Base-by-base conservation (phyloP, 768 basidiomycete species). In the Mycena leptocephala region DNA sequence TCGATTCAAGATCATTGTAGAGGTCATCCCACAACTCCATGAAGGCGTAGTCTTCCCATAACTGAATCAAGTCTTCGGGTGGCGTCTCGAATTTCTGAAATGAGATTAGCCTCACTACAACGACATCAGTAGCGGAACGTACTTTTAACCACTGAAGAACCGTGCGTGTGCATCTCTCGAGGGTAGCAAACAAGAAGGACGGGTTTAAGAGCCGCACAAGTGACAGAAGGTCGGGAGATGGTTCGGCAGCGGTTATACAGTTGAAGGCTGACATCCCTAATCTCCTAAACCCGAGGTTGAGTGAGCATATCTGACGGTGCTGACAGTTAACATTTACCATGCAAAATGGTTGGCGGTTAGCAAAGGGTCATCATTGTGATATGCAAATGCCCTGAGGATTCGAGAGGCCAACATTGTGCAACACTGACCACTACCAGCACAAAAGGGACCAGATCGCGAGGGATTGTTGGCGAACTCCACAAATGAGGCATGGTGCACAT, bases 11-110 rank as follows among this genome's bases (percentile, higher is more conserved):
- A 41, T 16, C 10, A 10, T 10, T 22, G 56, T 56, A 70, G 32
- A 30, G 22, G 0, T 32, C 26, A 28, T 41, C 32, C 18, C 68
- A 70, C 16, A 58, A 46, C 28, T 1, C 3, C 55, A 70, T 70
- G 68, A 70, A 70, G 16, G 28, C 3, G 16, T 70, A 59, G 28
- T 70, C 68, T 41, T 58, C 55, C 66, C 66, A 67, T 1, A 53
- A 51, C 1, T 39, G 33, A 55, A 67, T 28, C 11, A 55, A n/a
- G 22, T n/a, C 51, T 3, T 67, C 55, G 16, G 35, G 53, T 9
- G 18, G 18, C 28, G 37, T 37, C 8, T 32, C 1, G 33, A 70
- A 43, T 43, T 43, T 46, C 68, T 70, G 30, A 18, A 46, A 1
- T 14, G 37, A 18, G 55, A 46, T 70, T 14, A 70, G 39, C 39